Evolutionary conservation across 208 protist genomes (phyloP).

Genomic region (Leishmania tropica): DNA sequence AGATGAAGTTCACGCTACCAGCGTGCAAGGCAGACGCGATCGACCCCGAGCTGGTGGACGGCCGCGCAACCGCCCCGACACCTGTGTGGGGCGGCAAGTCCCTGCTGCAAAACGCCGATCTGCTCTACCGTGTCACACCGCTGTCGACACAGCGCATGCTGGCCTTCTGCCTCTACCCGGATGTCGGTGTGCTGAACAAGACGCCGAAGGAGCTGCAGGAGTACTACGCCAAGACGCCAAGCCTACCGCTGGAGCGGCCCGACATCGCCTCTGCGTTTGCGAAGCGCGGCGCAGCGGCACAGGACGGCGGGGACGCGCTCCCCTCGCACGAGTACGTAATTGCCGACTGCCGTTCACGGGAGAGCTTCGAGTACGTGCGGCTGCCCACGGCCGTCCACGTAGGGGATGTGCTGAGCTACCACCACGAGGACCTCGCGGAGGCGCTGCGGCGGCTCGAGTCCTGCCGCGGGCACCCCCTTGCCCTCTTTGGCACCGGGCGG

Average conservation of each 20-base stretch:
- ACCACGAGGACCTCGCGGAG: slow-evolving; percentile 36
- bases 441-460: slow-evolving; percentile 45
- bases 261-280: slow-evolving; percentile 76
- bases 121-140: slow-evolving; percentile 76
- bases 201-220: slow-evolving; percentile 46
- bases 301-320: background rate
- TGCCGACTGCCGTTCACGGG: slow-evolving; percentile 82
- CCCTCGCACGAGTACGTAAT: slow-evolving; percentile 75
- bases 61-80: slow-evolving; percentile 52
- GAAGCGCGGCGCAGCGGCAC: background rate
- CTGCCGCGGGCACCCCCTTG: slow-evolving; percentile 64
- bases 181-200: slow-evolving; percentile 48
- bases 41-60: slow-evolving; percentile 49
- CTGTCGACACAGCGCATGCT: slow-evolving; percentile 64
- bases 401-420: slow-evolving; percentile 52
- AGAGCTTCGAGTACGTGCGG: slow-evolving; percentile 84
- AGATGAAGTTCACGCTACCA: slow-evolving; percentile 43
- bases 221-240: slow-evolving; percentile 64
- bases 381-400: slow-evolving; percentile 82
- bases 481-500: slow-evolving; percentile 37
- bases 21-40: slow-evolving; percentile 38
- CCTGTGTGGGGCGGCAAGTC: slow-evolving; percentile 63
- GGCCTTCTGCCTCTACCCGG: slow-evolving; percentile 64
- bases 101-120: slow-evolving; percentile 77
- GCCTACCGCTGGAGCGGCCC: slow-evolving; percentile 73